Base-by-base conservation (phyloP, 768 basidiomycete genomes). In the Tricholoma bakamatsutake region DNA sequence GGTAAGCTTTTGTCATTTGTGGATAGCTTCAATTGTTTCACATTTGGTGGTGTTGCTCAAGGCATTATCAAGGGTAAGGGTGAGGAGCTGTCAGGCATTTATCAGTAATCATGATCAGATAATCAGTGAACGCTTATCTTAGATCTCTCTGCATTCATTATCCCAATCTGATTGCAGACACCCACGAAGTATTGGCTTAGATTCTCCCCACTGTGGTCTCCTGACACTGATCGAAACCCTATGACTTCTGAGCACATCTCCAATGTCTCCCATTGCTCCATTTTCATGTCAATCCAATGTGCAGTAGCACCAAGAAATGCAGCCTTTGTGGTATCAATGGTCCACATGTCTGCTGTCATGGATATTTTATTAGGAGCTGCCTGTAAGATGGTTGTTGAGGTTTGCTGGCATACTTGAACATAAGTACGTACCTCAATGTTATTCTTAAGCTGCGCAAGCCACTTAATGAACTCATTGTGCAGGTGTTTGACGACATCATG, bases 41-140 rank as follows among this genome's bases (percentile, higher is more conserved):
- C n/a, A n/a, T n/a, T n/a, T n/a, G n/a, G n/a, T n/a, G n/a, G n/a
- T n/a, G n/a, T n/a, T n/a, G n/a, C n/a, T n/a, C n/a, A n/a, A n/a
- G n/a, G n/a, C n/a, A n/a, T n/a, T n/a, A n/a, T n/a, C n/a, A n/a
- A n/a, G n/a, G n/a, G n/a, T n/a, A n/a, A n/a, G n/a, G n/a, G n/a
- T n/a, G n/a, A n/a, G n/a, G n/a, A n/a, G n/a, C n/a, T n/a, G n/a
- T n/a, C n/a, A n/a, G n/a, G n/a, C n/a, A n/a, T n/a, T n/a, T n/a
- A n/a, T n/a, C n/a, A n/a, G n/a, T n/a, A n/a, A n/a, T n/a, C n/a
- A n/a, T n/a, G n/a, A n/a, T n/a, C n/a, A n/a, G 2, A 24, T 35
- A 49, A 28, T 50, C 27, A 13, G 15, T 28, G 15, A 35, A 8
- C 11, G 55, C 62, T 18, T 45, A 69, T 69, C 63, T 70, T 70